phyloP scores from a whole-genome alignment of 805 yeast species.

The Kuraishia cidri region DNA sequence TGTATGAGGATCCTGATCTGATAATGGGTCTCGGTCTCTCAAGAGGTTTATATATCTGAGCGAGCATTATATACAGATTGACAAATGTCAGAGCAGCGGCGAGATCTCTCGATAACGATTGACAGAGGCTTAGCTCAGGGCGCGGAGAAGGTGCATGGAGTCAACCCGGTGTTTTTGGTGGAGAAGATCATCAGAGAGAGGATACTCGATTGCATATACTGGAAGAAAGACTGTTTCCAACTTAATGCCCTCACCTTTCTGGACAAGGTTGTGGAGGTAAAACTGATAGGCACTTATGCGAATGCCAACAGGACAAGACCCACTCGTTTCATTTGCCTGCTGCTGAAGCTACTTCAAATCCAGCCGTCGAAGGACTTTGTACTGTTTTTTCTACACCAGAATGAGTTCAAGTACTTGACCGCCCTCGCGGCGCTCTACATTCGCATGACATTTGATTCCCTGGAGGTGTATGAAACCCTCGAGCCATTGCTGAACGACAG shows the following conservation, averaged over 20 bases:
- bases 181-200: constrained; percentile 53
- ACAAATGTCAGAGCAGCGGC: too few relatives aligned
- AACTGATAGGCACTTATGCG: constrained; percentile 37
- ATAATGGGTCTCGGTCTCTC: too few relatives aligned
- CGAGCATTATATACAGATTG: too few relatives aligned
- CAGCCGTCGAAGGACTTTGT: constrained; percentile 57
- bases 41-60: too few relatives aligned
- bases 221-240: constrained; percentile 47
- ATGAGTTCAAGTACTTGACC: constrained; percentile 69
- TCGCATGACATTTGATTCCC: constrained; percentile 34
- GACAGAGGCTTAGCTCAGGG: constrained; percentile 24
- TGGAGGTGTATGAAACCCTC: constrained; percentile 36
- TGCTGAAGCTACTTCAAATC: constrained; percentile 70
- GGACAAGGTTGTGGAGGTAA: constrained; percentile 34
- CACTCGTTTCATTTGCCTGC: constrained; percentile 64
- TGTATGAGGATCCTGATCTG: too few relatives aligned
- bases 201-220: constrained; percentile 46
- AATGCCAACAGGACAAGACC: constrained; percentile 42
- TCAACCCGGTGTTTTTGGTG: constrained; percentile 38
- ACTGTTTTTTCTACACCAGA: constrained; percentile 43
- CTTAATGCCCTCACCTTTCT: constrained; percentile 31
- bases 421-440: constrained; percentile 62
- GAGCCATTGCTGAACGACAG: constrained; percentile 56
- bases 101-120: constrained; percentile 9
- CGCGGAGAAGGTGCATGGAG: constrained; percentile 25